These are phyloP conservation scores for Suhomyces vadensis DNA, from an alignment of 805 yeast genomes.

Conservation along the genomic window DNA sequence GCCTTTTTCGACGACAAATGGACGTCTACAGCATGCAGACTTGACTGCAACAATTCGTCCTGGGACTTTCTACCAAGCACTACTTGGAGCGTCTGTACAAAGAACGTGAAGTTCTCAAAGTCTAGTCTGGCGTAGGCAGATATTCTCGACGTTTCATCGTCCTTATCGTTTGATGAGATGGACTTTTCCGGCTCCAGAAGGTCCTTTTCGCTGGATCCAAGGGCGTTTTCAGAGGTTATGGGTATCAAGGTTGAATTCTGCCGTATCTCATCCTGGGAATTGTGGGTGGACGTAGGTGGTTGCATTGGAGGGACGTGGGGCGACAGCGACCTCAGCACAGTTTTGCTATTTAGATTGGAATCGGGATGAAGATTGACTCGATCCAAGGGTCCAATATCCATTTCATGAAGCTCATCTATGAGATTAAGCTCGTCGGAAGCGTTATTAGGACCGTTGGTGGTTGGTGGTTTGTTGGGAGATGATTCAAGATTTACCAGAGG, in stretches of 20 bases:
- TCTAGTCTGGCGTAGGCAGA: slow-evolving; percentile 77
- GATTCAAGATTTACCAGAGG: slow-evolving; percentile 1
- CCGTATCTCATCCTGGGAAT: slow-evolving; percentile 13
- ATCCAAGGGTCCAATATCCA: slow-evolving; percentile 17
- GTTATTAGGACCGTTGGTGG: not conserved
- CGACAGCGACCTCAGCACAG: slow-evolving; percentile 18
- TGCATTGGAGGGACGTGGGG: slow-evolving; percentile 9
- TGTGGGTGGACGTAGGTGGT: too few species aligned
- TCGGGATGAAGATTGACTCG: slow-evolving; percentile 5
- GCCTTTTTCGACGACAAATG: slow-evolving; percentile 92
- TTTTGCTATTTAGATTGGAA: slow-evolving; percentile 7
- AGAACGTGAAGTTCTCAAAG: slow-evolving; percentile 89
- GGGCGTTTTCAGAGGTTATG: slow-evolving; percentile 15
- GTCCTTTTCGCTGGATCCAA: slow-evolving; percentile 4
- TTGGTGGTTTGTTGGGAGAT: not conserved
- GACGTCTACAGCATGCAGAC: slow-evolving; percentile 80
- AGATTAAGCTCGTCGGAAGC: not conserved
- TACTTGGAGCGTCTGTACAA: slow-evolving; percentile 94
- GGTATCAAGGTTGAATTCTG: slow-evolving; percentile 19
- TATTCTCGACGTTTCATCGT: slow-evolving; percentile 32
- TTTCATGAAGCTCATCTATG: slow-evolving; percentile 9
- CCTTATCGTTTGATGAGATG: slow-evolving; percentile 8
- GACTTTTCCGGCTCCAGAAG: slow-evolving; percentile 9
- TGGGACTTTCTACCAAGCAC: slow-evolving; percentile 82
- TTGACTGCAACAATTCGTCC: slow-evolving; percentile 54